phyloP scores from a whole-genome alignment of 2,329 filamentous ascomycete genomes.

The Phyllosticta ampelicida region DNA sequence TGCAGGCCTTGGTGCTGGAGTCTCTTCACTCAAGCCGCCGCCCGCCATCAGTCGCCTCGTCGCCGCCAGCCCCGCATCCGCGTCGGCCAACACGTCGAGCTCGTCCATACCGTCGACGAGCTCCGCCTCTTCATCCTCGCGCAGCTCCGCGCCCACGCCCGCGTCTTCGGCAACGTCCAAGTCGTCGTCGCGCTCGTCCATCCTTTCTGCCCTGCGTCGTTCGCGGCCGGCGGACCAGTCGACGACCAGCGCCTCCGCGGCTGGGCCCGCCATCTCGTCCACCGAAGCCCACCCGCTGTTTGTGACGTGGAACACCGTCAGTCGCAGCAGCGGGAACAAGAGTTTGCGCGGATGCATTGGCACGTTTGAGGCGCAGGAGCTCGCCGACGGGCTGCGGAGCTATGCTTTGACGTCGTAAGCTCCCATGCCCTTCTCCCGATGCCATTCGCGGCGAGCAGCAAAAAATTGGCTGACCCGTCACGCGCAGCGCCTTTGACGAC shows the following conservation, averaged over 20 bases:
- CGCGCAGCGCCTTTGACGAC: constrained; percentile 55
- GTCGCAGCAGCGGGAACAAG: constrained; percentile 46
- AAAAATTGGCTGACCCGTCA: too few species aligned
- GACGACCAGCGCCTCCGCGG: constrained; percentile 25
- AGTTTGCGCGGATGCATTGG: constrained; percentile 88
- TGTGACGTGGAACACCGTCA: constrained; percentile 84
- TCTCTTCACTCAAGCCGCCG: constrained; percentile 19
- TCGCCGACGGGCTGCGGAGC: constrained; percentile 60
- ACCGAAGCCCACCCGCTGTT: constrained; percentile 62
- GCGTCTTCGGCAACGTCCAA: constrained; percentile 37
- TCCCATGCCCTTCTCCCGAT: background rate
- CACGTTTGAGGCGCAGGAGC: constrained; percentile 71
- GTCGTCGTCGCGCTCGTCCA: constrained; percentile 17
- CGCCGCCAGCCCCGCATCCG: constrained; percentile 32
- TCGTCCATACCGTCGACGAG: constrained; percentile 37
- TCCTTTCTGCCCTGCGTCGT: constrained; percentile 24
- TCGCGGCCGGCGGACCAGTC: constrained; percentile 16
- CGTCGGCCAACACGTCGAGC: constrained; percentile 34
- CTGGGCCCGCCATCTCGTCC: constrained; percentile 16
- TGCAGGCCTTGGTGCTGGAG: background rate
- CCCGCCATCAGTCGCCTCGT: constrained; percentile 37
- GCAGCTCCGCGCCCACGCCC: constrained; percentile 27
- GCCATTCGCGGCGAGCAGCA: background rate
- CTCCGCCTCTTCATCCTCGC: constrained; percentile 6
- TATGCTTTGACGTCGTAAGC: constrained; percentile 72